Evolutionary conservation across 1,284 basidiomycete genomes (phyloP).

Genomic region (Cryptococcus sp.): DNA sequence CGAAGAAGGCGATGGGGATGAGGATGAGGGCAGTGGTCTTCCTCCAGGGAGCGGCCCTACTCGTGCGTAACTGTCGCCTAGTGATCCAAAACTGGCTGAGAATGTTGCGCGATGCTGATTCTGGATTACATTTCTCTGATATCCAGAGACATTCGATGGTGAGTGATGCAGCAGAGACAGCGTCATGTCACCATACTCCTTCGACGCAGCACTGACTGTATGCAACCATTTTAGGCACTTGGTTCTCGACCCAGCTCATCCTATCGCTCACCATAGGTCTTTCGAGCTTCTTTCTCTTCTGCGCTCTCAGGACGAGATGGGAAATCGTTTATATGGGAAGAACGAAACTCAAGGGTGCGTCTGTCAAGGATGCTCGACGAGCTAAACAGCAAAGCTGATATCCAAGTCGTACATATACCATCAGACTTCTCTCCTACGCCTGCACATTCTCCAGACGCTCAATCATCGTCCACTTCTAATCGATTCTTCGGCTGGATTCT

Average conservation of each 20-base stretch:
- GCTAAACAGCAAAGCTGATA: neutral
- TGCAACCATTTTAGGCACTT: constrained; percentile 31
- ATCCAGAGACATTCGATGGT: constrained; percentile 39
- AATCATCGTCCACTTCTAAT: constrained; percentile 15
- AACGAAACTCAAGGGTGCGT: constrained; percentile 86
- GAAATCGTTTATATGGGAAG: constrained; percentile 86
- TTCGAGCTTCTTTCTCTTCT: constrained; percentile 81
- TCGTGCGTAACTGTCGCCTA: constrained; percentile 13
- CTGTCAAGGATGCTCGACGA: neutral
- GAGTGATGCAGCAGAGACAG: constrained; percentile 1
- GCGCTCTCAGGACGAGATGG: constrained; percentile 81
- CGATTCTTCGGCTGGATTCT: constrained; percentile 90
- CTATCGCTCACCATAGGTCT: constrained; percentile 79
- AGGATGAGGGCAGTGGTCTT: constrained; percentile 12
- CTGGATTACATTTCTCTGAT: neutral
- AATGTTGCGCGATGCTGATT: too few species aligned
- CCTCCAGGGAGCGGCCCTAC: constrained; percentile 26
- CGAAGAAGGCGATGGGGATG: constrained; percentile 3
- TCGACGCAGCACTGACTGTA: too few species aligned
- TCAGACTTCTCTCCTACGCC: constrained; percentile 46
- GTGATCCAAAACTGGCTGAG: too few species aligned
- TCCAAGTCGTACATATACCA: neutral
- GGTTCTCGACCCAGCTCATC: constrained; percentile 78
- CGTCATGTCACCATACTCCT: neutral
- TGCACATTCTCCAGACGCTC: constrained; percentile 38